Evolutionary conservation across 805 yeast genomes (phyloP).

Genomic region (Candida insectalens): DNA sequence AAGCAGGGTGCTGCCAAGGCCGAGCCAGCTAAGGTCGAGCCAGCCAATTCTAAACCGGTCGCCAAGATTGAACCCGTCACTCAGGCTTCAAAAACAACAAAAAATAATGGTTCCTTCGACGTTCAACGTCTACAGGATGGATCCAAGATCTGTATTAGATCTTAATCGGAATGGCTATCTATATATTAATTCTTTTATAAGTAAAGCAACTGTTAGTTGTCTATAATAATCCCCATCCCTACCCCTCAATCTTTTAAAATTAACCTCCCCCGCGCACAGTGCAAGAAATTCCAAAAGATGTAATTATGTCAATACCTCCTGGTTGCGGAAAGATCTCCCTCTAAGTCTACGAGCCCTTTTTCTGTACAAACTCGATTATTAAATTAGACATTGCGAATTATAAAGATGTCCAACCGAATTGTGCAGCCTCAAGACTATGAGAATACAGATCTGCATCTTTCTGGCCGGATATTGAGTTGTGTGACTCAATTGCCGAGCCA

Average conservation of each 20-base stretch:
- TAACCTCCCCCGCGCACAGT: no score
- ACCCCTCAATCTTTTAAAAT: no score
- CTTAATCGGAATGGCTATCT: constrained; percentile 1
- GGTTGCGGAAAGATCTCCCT: no score
- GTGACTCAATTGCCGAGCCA: constrained; percentile 62
- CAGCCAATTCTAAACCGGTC: constrained; percentile 15
- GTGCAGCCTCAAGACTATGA: constrained; percentile 10
- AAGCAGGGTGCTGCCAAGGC: constrained; percentile 10
- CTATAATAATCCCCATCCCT: no score
- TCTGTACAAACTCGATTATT: no score
- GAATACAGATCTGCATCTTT: constrained; percentile 25
- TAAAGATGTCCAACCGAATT: no score
- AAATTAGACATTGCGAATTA: no score
- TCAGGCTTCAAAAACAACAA: constrained; percentile 10
- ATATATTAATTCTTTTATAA: no score
- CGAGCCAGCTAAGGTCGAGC: constrained; percentile 12
- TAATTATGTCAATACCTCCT: no score
- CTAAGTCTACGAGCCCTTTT: no score
- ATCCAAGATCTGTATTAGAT: constrained; percentile 64
- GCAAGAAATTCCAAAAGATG: no score
- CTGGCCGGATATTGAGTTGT: constrained; percentile 61
- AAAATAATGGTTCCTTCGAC: constrained; percentile 16
- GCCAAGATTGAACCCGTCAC: constrained; percentile 13
- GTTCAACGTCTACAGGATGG: constrained; percentile 55
- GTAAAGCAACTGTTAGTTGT: no score